Evolutionary conservation across 176 grass and related monocot genomes (phyloP), one percentile per base, ranked within the genome.

Genomic region (Musa schizocarpa): DNA sequence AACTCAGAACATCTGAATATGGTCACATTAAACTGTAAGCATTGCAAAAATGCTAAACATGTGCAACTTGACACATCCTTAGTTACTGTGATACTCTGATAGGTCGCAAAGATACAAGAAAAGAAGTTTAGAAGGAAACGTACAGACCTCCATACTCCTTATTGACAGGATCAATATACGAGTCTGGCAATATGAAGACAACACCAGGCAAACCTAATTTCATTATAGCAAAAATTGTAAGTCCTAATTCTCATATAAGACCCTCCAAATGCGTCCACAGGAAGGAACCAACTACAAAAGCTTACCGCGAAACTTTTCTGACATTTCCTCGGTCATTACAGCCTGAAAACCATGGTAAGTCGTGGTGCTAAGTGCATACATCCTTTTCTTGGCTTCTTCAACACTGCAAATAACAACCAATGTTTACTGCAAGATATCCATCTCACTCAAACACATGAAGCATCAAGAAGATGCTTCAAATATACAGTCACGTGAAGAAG

Each of bases 81-180:
- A 6, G 34, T 43, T 43, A 6, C 34, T 43, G 34, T 43, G 34
- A 43, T 16, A 23, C 50, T 17, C 65, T 22, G 55, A 52, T 5
- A 25, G 61, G 53, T 63, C 13, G 21, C 72, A 79, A n/a, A 12
- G 16, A 21, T 72, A 65, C 52, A 20, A 26, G 5, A 71, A 11
- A 20, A 29, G 72, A 51, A 1, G 63, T 9, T 72, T 17, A 78
- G 69, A 1, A 17, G 67, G 20, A 81, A 81, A 53, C 0, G 13
- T 68, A 78, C 88, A 84, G 76, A 98, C 95, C 95, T 91, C 95
- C 88, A 76, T 98, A 98, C 19, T 93, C 95, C 75, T 98, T 98
- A 53, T 88, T 93, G 57, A 93, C 95, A 74, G 90, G 90, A 68
- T 93, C 90, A 24, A 98, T 70, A 83, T 98, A 98, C 63, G 95